These are phyloP conservation scores for Ambispora gerdemannii DNA, from an alignment of 192 early-diverging fungal genomes.

Conservation along the genomic window DNA sequence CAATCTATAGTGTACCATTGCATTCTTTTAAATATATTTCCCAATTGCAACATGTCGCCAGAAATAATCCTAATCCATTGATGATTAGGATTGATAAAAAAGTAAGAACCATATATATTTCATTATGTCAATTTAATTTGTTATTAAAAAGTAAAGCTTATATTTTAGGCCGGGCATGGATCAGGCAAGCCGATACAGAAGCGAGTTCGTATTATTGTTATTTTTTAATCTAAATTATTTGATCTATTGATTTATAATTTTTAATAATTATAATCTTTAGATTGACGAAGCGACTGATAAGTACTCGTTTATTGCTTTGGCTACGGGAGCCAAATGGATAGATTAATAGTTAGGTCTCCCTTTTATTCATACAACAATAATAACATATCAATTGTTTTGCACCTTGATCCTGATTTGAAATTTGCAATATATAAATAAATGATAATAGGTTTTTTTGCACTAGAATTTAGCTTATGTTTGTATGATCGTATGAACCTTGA, in stretches of 20 bases:
- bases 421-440: too few species aligned
- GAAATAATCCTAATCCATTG: slow-evolving; percentile 52
- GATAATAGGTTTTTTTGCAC: too few species aligned
- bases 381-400: too few species aligned
- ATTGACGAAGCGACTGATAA: slow-evolving; percentile 65
- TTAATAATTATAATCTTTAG: background rate
- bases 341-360: too few species aligned
- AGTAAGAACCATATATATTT: slow-evolving; percentile 14
- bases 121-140: background rate
- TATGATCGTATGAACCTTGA: too few species aligned
- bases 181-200: slow-evolving; percentile 64
- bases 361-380: too few species aligned
- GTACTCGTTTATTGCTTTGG: slow-evolving; percentile 56
- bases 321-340: slow-evolving; percentile 50
- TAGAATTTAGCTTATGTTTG: too few species aligned
- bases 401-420: too few species aligned
- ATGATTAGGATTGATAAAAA: slow-evolving; percentile 63
- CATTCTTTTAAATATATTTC: slow-evolving; percentile 69
- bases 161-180: slow-evolving; percentile 57
- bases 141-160: background rate
- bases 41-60: slow-evolving; percentile 55
- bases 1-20: slow-evolving; percentile 39
- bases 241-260: background rate
- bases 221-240: background rate
- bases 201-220: slow-evolving; percentile 29